A percentile compares a stretch with the other conserved stretches of the same genome.
Conservation (phyloP, 371 early-diverging fungal species). For the Nematocida sp. region DNA sequence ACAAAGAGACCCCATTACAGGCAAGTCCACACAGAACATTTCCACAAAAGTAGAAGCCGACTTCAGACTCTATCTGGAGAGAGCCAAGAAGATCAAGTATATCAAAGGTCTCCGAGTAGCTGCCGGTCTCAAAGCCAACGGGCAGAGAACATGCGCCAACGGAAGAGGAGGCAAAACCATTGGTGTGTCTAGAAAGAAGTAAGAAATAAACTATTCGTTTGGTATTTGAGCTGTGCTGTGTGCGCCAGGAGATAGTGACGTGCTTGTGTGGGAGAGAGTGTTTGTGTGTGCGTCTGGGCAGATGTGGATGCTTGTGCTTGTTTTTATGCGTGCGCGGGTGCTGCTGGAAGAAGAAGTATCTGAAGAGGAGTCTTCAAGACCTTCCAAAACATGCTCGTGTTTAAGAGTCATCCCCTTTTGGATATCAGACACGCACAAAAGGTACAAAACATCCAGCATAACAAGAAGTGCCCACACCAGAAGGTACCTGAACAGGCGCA, state of each 20-base stretch:
- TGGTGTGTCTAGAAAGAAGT: constrained; percentile 92
- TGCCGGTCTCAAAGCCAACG: constrained; percentile 75
- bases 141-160: constrained; percentile 92
- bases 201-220: constrained; percentile 64
- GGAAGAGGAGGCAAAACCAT: constrained; percentile 89
- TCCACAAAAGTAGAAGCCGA: constrained; percentile 75
- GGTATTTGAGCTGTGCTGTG: neutral
- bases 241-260: neutral
- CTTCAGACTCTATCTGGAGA: constrained; percentile 62
- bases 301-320: neutral
- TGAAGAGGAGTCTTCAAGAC: neutral
- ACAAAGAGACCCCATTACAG: constrained; percentile 86
- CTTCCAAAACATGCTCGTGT: neutral
- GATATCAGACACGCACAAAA: neutral
- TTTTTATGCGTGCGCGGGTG: neutral
- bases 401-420: neutral
- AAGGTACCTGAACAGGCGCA: neutral
- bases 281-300: neutral
- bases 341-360: neutral
- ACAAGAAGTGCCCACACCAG: neutral
- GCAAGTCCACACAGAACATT: constrained; percentile 81
- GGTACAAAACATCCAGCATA: neutral
- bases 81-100: constrained; percentile 64
- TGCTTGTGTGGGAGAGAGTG: neutral
- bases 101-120: constrained; percentile 61